Percentiles rank a stretch among this genome's conserved stretches.
Conservation (phyloP, 2,329 filamentous ascomycete genomes). For the Aphanocladium album region DNA sequence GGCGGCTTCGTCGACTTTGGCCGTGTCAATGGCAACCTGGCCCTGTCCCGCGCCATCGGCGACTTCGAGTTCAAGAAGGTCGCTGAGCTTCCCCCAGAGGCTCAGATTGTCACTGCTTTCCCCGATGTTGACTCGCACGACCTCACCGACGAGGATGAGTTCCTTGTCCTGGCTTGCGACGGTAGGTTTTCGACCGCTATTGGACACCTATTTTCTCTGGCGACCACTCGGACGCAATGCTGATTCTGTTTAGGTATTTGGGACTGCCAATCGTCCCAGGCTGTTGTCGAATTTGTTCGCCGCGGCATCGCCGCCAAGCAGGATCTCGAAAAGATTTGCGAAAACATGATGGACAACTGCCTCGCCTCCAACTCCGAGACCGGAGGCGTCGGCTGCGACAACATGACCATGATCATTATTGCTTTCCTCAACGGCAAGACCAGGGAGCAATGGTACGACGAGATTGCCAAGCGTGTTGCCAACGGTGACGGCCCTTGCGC, state of each 20-base stretch:
- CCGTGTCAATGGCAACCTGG: slow-evolving; percentile 95
- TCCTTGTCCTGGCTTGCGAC: slow-evolving; percentile 87
- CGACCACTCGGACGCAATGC: neutral
- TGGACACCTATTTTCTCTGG: neutral
- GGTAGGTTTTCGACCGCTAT: slow-evolving; percentile 50
- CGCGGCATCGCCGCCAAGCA: slow-evolving; percentile 96
- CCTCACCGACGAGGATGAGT: slow-evolving; percentile 88
- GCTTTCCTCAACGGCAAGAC: slow-evolving; percentile 85
- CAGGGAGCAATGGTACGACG: slow-evolving; percentile 98
- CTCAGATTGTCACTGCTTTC: slow-evolving; percentile 96
- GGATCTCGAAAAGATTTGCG: slow-evolving; percentile 88
- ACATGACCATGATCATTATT: slow-evolving; percentile 97
- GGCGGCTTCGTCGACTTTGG: slow-evolving; percentile 98
- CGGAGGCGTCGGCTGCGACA: slow-evolving; percentile 95
- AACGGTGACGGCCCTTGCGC: slow-evolving; percentile 97
- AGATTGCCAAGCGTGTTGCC: slow-evolving; percentile 87
- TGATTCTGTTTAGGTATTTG: slow-evolving; percentile 72
- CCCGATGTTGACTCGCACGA: slow-evolving; percentile 92
- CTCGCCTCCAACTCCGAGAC: slow-evolving; percentile 96
- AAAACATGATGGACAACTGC: slow-evolving; percentile 99
- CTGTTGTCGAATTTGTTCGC: slow-evolving; percentile 93
- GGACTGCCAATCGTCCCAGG: slow-evolving; percentile 98
- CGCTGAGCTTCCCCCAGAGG: slow-evolving; percentile 91
- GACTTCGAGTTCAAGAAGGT: slow-evolving; percentile 99
- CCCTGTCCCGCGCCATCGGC: slow-evolving; percentile 92